These are phyloP conservation scores for Penicillium verhagenii DNA, from an alignment of 495 filamentous ascomycete species.

Conservation along the genomic window DNA sequence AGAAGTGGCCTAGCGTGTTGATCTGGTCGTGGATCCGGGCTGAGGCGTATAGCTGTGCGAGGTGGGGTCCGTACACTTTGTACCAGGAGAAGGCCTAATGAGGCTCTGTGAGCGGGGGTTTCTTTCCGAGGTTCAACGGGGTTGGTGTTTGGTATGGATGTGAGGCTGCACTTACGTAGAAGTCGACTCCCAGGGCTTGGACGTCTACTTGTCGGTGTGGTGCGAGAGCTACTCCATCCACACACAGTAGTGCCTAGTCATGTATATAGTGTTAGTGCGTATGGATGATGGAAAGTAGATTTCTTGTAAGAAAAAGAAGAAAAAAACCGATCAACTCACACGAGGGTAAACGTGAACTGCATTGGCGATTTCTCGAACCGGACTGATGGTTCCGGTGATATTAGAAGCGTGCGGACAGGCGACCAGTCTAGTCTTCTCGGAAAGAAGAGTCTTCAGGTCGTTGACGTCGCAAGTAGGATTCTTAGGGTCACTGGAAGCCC, in stretches of 20 bases:
- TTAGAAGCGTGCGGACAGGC: conserved; percentile 68
- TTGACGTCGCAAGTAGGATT: conserved; percentile 55
- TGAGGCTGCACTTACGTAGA: conserved; percentile 48
- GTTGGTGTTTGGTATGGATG: background rate
- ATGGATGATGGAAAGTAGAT: conserved; percentile 26
- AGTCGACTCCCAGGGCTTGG: conserved; percentile 61
- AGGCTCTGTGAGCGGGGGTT: background rate
- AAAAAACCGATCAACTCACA: conserved; percentile 12
- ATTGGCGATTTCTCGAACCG: conserved; percentile 54
- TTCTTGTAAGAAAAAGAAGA: conserved; percentile 14
- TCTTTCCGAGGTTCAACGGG: background rate
- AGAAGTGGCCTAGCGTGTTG: conserved; percentile 61
- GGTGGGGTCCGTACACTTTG: background rate
- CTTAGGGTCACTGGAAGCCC: conserved; percentile 40
- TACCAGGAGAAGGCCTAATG: background rate
- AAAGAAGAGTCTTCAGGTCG: conserved; percentile 54
- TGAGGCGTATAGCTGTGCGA: background rate
- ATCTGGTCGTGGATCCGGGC: conserved; percentile 47
- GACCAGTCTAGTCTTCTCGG: conserved; percentile 59
- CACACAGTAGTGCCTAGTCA: conserved; percentile 46
- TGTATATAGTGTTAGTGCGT: too few relatives aligned
- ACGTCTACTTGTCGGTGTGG: conserved; percentile 70
- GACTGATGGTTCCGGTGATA: conserved; percentile 67
- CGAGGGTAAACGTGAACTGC: conserved; percentile 41
- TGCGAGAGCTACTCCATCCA: conserved; percentile 68